A percentile compares a stretch with the other conserved stretches of the same genome.
phyloP scores from a whole-genome alignment of 2,329 filamentous ascomycete genomes.

The Alternaria conjuncta region DNA sequence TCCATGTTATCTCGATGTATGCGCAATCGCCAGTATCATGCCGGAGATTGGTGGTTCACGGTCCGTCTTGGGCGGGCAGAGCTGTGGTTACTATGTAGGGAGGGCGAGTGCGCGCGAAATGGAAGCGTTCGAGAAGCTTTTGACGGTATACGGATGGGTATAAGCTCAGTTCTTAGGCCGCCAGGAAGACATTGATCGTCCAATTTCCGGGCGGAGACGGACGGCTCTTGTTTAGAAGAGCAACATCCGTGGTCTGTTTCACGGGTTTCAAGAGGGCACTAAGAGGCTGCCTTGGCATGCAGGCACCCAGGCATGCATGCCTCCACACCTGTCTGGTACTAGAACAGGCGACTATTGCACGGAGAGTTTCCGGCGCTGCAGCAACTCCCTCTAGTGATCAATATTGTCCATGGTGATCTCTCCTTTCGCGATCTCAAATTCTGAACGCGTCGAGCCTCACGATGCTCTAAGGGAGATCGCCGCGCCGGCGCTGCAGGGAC shows the following conservation, averaged over 20 bases:
- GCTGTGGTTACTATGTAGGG: slow-evolving; percentile 36
- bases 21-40: slow-evolving; percentile 43
- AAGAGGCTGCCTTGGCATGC: slow-evolving; percentile 35
- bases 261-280: slow-evolving; percentile 35
- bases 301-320: slow-evolving; percentile 41
- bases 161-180: slow-evolving; percentile 43
- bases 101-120: slow-evolving; percentile 33
- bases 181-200: slow-evolving; percentile 50
- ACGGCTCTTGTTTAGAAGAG: slow-evolving; percentile 47
- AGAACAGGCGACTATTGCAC: slow-evolving; percentile 40
- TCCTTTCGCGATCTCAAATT: background rate
- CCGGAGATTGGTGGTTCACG: slow-evolving; percentile 42
- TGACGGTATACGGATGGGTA: slow-evolving; percentile 39
- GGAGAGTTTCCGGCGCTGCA: slow-evolving; percentile 27
- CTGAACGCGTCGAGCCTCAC: slow-evolving; percentile 10
- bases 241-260: slow-evolving; percentile 26
- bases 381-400: slow-evolving; percentile 15
- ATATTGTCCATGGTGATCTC: background rate
- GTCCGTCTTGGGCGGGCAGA: slow-evolving; percentile 38
- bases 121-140: slow-evolving; percentile 48
- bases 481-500: slow-evolving; percentile 38
- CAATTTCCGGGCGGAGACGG: slow-evolving; percentile 49
- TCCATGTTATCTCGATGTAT: slow-evolving; percentile 46
- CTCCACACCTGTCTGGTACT: slow-evolving; percentile 35
- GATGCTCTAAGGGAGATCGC: slow-evolving; percentile 34